Evolutionary conservation across 2,329 filamentous ascomycete species (phyloP), one percentile per base, ranked within the genome.

Genomic region (Apiospora pterosperma): DNA sequence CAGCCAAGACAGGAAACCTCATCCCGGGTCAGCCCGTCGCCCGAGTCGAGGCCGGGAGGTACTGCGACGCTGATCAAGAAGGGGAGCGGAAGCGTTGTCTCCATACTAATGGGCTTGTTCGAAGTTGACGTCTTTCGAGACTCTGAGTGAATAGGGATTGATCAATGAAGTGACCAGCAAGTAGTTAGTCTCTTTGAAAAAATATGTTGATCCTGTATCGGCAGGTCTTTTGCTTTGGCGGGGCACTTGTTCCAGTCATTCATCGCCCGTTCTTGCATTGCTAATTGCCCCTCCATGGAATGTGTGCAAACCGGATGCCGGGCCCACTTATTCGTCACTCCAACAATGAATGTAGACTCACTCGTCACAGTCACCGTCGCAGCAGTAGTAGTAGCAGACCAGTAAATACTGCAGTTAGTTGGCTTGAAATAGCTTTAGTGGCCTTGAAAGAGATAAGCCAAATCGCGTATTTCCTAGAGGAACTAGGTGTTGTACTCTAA

Each of bases 51-150:
- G 52, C 79, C 80, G 31, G 81, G 80, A 1, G 82, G 81, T 61
- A 85, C 79, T 67, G 83, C 79, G 66, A 89, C 82, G 72, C 83
- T 82, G 76, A 88, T 79, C 66, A 90, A 79, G 72, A 90, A 89
- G 28, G 88, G 88, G 62, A 90, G 78, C 11, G 88, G 86, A 25
- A 89, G 80, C 66, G 84, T 88, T 36, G 87, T 87, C 76, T 90
- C 88, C 88, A 90, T 90, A 67, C 16, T 64, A 63, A 64, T 34
- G 31, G 16, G n/a, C 48, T 55, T 34, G 11, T 34, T 31, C 48
- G 34, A 31, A 34, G 10, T 11, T 5, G 16, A 55, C 19, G n/a
- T 28, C 25, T 34, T 16, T n/a, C 16, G 34, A 55, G 48, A 55
- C 16, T 12, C 48, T 34, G 28, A n/a, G 28, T 34, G 48, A n/a